Conservation (phyloP, 306 rosid genomes). For the Carpinus fangiana region DNA sequence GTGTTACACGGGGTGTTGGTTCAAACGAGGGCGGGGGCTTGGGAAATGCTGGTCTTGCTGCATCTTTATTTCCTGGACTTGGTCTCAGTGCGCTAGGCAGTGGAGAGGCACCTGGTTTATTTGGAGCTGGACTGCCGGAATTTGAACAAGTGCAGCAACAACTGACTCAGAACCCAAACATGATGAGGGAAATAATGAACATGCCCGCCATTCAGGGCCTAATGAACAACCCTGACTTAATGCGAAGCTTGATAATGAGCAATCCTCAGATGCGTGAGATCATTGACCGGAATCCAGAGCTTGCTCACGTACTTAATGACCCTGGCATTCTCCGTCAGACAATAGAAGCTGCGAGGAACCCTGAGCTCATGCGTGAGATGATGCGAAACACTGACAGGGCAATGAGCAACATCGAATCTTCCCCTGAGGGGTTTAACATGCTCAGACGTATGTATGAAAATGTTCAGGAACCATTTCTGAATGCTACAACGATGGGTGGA, state of each 20-base stretch:
- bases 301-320: constrained; percentile 60
- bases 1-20: constrained; percentile 63
- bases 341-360: constrained; percentile 68
- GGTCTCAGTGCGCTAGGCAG: constrained; percentile 45
- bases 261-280: constrained; percentile 65
- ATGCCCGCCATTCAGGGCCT: constrained; percentile 65
- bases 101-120: constrained; percentile 29
- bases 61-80: constrained; percentile 52
- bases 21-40: constrained; percentile 46
- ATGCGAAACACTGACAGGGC: constrained; percentile 75
- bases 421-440: constrained; percentile 78
- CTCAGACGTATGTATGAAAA: constrained; percentile 74
- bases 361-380: constrained; percentile 76
- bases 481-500: constrained; percentile 61
- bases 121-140: constrained; percentile 51
- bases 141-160: constrained; percentile 69
- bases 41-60: constrained; percentile 40
- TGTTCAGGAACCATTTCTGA: constrained; percentile 68
- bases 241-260: constrained; percentile 59
- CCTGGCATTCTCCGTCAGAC: constrained; percentile 65
- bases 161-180: constrained; percentile 60
- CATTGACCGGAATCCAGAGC: constrained; percentile 67
- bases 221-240: constrained; percentile 64
- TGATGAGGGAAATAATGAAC: constrained; percentile 70
- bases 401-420: constrained; percentile 66